Evolutionary conservation across 805 yeast genomes (phyloP), one percentile per base, ranked within the genome.

Genomic region (Wickerhamomyces bisporus): DNA sequence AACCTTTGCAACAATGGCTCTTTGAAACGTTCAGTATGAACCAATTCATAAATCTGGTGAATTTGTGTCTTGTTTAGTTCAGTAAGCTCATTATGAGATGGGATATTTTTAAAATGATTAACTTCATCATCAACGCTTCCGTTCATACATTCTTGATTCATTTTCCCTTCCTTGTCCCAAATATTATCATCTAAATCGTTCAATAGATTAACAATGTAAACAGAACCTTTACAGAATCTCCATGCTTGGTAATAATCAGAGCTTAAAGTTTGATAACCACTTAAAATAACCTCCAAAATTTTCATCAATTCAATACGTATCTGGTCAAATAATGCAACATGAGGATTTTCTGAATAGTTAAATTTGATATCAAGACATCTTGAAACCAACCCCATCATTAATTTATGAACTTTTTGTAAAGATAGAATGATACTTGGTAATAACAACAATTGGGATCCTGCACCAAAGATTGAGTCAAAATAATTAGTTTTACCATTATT

Each of bases 211-310:
- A 69, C 45, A 16, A 77, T 48, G 32, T 62, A 68, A 6, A 55
- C 55, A 36, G 73, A 75, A 1, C 75, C 73, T 43, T 76, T 78
- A 17, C 70, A 61, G 28, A 76, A 61, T 54, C 79, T 68, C 86
- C 86, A 80, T 1, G 84, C 78, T 51, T 75, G 77, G 49, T 76
- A 80, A 49, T 77, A 77, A 30, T 71, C 60, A n/a, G 68, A 65
- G 32, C 80, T 71, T 39, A 80, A 57, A 25, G 64, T 55, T 15
- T 70, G 62, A 36, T 65, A 54, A 12, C 68, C 61, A 20, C 58
- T 55, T 5, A 62, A 46, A 23, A 62, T 52, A 19, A 45, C 43
- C 30, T 57, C 58, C 35, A 58, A 49, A 26, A 58, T 64, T n/a
- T 46, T 52, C 34, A 53, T 41, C 10, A 58, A 37, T 6, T 44